Percentiles rank a stretch among this genome's conserved stretches.
Conservation (phyloP, 1,284 basidiomycete species). For the Quambalaria eucalypti region DNA sequence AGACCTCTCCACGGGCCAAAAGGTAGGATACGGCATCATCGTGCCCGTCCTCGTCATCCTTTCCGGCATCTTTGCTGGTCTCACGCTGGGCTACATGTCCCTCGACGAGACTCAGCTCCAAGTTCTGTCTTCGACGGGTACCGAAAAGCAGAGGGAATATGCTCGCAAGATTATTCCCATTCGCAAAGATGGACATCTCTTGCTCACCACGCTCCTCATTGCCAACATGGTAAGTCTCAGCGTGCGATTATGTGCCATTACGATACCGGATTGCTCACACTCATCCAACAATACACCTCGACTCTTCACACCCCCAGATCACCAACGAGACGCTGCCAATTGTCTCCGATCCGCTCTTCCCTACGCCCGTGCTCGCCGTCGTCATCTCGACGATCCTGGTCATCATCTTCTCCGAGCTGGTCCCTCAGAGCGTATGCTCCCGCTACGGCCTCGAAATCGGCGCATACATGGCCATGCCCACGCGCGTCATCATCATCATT, state of each 20-base stretch:
- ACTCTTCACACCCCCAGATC: neutral
- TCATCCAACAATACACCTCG: neutral
- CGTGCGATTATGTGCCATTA: neutral
- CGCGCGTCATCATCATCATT: slow-evolving; percentile 38
- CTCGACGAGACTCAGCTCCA: slow-evolving; percentile 84
- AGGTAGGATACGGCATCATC: slow-evolving; percentile 45
- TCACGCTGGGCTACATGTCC: slow-evolving; percentile 83
- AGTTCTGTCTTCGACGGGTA: slow-evolving; percentile 74
- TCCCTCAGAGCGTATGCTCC: slow-evolving; percentile 57
- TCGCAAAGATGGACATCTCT: slow-evolving; percentile 53
- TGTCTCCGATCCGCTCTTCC: slow-evolving; percentile 76
- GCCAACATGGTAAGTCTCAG: slow-evolving; percentile 38
- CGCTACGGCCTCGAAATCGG: slow-evolving; percentile 47
- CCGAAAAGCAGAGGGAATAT: slow-evolving; percentile 67
- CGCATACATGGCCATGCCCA: slow-evolving; percentile 43
- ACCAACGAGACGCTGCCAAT: slow-evolving; percentile 62
- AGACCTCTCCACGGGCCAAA: slow-evolving; percentile 14
- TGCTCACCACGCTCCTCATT: slow-evolving; percentile 44
- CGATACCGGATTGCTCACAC: neutral
- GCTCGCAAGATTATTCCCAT: slow-evolving; percentile 79
- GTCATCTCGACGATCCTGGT: slow-evolving; percentile 41
- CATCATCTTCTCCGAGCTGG: slow-evolving; percentile 74
- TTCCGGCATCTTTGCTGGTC: slow-evolving; percentile 60
- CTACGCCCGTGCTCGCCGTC: slow-evolving; percentile 65
- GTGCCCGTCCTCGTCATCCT: slow-evolving; percentile 56